These are phyloP conservation scores for Paspalum vaginatum DNA, from an alignment of 176 grass and related monocot genomes.

Conservation along the genomic window DNA sequence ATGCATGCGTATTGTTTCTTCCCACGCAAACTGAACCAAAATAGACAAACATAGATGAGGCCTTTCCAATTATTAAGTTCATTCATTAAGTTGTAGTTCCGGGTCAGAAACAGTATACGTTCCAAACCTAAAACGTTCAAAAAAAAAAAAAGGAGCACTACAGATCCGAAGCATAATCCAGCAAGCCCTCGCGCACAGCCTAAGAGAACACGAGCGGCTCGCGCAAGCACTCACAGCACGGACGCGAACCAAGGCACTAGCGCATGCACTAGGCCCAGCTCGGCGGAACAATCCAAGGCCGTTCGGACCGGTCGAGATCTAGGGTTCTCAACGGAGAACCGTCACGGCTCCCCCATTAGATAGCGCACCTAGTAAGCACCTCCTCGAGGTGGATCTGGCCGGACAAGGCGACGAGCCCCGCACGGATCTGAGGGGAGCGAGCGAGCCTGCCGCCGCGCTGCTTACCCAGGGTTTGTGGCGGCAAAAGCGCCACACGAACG, in stretches of 20 bases:
- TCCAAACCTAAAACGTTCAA: background rate
- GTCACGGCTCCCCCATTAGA: background rate
- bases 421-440: background rate
- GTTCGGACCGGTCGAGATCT: background rate
- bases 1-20: background rate
- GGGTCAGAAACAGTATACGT: background rate
- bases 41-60: background rate
- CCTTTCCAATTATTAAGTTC: background rate
- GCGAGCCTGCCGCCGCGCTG: background rate
- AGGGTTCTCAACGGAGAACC: background rate
- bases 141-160: background rate
- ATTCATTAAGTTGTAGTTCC: background rate
- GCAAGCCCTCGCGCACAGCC: background rate
- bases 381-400: too few species aligned
- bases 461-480: constrained; percentile 21
- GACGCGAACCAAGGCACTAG: background rate
- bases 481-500: background rate
- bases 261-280: background rate
- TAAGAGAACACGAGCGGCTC: background rate
- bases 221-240: too few species aligned
- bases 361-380: background rate
- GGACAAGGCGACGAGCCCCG: background rate
- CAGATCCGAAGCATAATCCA: background rate
- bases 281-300: background rate
- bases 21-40: background rate